These are phyloP conservation scores for Umbelopsis sp. DNA, from an alignment of 192 early-diverging fungal genomes.

Conservation along the genomic window DNA sequence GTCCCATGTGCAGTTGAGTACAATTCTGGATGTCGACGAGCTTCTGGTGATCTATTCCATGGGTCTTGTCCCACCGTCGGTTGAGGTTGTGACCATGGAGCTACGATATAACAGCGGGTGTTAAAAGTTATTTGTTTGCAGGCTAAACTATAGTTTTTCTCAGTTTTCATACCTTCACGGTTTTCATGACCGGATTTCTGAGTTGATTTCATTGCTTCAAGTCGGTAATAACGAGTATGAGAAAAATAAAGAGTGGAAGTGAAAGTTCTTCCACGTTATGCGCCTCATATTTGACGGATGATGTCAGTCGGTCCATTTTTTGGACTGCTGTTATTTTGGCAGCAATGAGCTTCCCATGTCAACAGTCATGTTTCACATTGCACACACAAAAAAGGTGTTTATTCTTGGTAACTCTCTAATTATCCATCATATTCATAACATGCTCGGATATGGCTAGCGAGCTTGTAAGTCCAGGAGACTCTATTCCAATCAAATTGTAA, in stretches of 20 bases:
- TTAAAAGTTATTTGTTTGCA: not conserved
- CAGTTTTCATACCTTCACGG: too few relatives aligned
- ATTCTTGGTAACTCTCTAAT: not conserved
- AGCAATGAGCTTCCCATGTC: too few relatives aligned
- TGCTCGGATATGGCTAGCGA: slow-evolving; percentile 80
- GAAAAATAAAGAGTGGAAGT: not conserved
- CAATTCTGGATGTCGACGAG: slow-evolving; percentile 23
- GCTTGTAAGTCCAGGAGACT: slow-evolving; percentile 84
- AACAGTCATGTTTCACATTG: not conserved
- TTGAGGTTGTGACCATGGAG: not conserved
- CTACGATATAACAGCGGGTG: not conserved
- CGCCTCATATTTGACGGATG: too few relatives aligned
- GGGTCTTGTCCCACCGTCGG: slow-evolving; percentile 9
- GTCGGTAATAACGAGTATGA: not conserved
- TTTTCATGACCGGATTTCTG: too few relatives aligned
- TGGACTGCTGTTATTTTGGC: too few relatives aligned
- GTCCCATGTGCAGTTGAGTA: slow-evolving; percentile 27
- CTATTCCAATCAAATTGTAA: slow-evolving; percentile 81
- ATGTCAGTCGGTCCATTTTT: too few relatives aligned
- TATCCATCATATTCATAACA: slow-evolving; percentile 40
- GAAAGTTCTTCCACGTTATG: too few relatives aligned
- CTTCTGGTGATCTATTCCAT: slow-evolving; percentile 21
- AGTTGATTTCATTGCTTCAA: too few relatives aligned
- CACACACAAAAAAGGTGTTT: not conserved
- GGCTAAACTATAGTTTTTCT: not conserved